Evolutionary conservation across 2,329 filamentous ascomycete genomes (phyloP), one percentile per base, ranked within the genome.

Genomic region (Fusarium sp.): DNA sequence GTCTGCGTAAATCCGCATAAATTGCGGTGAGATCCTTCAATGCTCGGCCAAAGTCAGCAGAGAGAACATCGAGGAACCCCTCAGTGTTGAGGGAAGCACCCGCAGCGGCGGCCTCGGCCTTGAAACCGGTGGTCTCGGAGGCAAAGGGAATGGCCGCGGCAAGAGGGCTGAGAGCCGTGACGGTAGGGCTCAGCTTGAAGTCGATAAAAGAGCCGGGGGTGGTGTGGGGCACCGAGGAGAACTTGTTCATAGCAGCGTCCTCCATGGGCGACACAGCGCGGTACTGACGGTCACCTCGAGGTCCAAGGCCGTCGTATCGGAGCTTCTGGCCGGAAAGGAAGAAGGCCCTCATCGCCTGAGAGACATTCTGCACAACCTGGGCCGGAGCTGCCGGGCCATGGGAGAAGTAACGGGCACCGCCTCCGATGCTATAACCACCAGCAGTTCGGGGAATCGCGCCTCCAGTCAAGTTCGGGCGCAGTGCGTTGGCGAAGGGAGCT

Each of bases 321-420:
- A 92, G 91, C 79, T 95, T 96, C 76, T 97, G 90, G 0, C 96
- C 96, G 0, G 93, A 94, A n/a, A 97, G 86, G 82, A 94, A 92
- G 82, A 99, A 98, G 12, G 94, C 95, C 57, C 96, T 90, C 76
- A 98, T 91, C 6, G 94, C 96, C 73, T 94, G 91, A 12, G 94
- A 97, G n/a, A 98, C 95, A 81, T 97, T 97, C 80, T 96, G 92
- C 54, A 98, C 89, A 48, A 98, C 94, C 79, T 98, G 94, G 1
- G 95, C 94, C 40, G 94, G 94, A 8, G 91, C 89, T 10, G 93
- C 92, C 2, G 95, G 94, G 1, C 90, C 89, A 82, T 98, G 95
- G 1, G 94, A 97, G 82, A 98, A 98, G 84, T 95, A 95, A 71
- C 95, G 89, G 27, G 91, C 93, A 71, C 92, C 90, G 31, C 93